A percentile compares a stretch with the other conserved stretches of the same genome.
Evolutionary conservation across 2,329 filamentous ascomycete genomes (phyloP).

Genomic region (Pseudocercospora macadamiae): DNA sequence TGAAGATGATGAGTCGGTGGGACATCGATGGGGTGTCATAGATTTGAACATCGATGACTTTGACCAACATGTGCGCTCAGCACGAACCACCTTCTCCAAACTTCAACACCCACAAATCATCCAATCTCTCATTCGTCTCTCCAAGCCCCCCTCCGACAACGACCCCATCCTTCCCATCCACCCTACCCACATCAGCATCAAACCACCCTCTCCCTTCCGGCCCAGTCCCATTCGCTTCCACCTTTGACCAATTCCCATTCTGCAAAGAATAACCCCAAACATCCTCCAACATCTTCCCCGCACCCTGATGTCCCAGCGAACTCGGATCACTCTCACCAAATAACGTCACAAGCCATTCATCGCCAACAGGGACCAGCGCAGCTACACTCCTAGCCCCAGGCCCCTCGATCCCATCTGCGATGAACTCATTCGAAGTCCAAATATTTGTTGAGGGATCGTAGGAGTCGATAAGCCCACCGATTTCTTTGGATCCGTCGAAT

Average conservation of each 20-base stretch:
- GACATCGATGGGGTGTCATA: no score
- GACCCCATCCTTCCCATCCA: conserved; percentile 41
- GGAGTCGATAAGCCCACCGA: conserved; percentile 73
- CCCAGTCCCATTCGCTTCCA: conserved; percentile 27
- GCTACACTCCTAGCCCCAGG: conserved; percentile 56
- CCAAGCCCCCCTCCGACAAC: conserved; percentile 56
- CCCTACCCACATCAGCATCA: conserved; percentile 49
- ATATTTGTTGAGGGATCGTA: conserved; percentile 44
- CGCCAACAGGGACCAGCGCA: conserved; percentile 46
- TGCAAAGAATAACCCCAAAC: conserved; percentile 53
- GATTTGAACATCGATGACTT: no score
- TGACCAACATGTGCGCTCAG: no score
- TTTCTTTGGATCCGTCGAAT: conserved; percentile 70
- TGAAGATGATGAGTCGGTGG: no score
- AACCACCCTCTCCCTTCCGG: conserved; percentile 58
- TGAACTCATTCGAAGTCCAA: conserved; percentile 47
- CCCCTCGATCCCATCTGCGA: conserved; percentile 49
- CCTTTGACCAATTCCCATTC: conserved; percentile 39
- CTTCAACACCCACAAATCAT: conserved; percentile 52
- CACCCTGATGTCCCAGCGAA: conserved; percentile 56
- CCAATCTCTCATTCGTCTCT: conserved; percentile 55
- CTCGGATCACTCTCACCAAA: conserved; percentile 60
- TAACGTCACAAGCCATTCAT: conserved; percentile 51
- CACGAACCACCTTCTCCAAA: no score
- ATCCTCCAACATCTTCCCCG: conserved; percentile 59